These are phyloP conservation scores for Hevea brasiliensis DNA, from an alignment of 345 rosid species.

Conservation along the genomic window DNA sequence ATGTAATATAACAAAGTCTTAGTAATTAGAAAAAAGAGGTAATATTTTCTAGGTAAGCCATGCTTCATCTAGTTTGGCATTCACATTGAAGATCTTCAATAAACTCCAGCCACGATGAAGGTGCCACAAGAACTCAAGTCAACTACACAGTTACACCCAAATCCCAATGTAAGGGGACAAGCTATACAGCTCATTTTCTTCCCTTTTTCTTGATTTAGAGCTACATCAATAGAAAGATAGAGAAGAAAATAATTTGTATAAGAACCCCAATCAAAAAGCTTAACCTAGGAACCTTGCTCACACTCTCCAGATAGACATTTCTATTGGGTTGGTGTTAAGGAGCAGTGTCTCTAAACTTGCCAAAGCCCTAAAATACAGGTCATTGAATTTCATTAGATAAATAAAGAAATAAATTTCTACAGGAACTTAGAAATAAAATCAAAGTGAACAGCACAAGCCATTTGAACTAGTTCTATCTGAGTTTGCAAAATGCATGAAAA, in stretches of 20 bases:
- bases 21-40: neutral
- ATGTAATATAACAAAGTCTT: neutral
- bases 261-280: too few relatives aligned
- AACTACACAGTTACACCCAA: neutral
- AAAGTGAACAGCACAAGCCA: too few relatives aligned
- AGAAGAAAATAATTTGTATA: neutral
- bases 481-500: neutral
- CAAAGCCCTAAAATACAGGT: too few relatives aligned
- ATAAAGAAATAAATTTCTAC: too few relatives aligned
- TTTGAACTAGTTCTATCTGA: too few relatives aligned
- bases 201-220: neutral
- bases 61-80: neutral
- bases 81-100: neutral
- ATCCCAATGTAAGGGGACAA: neutral
- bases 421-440: too few relatives aligned
- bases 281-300: too few relatives aligned
- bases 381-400: too few relatives aligned
- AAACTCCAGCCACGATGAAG: neutral
- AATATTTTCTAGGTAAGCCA: neutral
- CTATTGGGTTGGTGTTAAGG: too few relatives aligned
- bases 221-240: neutral
- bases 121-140: neutral
- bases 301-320: too few relatives aligned
- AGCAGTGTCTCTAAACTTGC: too few relatives aligned
- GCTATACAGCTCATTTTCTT: neutral